A percentile compares a stretch with the other conserved stretches of the same genome.
Evolutionary conservation across 768 basidiomycete species (phyloP).

Genomic region (Boletus eberwhitei): DNA sequence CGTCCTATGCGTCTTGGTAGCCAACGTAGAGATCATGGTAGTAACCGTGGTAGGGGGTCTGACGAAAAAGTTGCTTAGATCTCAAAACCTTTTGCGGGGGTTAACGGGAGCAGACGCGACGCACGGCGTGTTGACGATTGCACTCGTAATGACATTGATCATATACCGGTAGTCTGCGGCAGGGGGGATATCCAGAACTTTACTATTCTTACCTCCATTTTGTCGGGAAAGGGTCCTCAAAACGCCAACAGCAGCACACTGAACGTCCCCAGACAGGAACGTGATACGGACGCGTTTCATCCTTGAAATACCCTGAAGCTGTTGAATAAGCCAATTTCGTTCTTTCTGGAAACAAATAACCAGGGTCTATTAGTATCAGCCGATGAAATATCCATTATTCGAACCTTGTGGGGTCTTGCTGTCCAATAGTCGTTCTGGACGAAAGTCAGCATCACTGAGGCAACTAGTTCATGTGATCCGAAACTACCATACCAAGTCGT

Average conservation of each 20-base stretch:
- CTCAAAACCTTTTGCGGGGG: background rate
- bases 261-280: conserved; percentile 91
- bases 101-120: conserved; percentile 25
- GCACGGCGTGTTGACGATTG: conserved; percentile 95
- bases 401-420: conserved; percentile 70
- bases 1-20: conserved; percentile 80
- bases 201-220: conserved; percentile 42
- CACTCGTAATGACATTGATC: conserved; percentile 85
- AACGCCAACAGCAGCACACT: conserved; percentile 81
- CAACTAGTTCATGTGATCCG: conserved; percentile 24
- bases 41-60: conserved; percentile 71
- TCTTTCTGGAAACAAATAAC: conserved; percentile 57
- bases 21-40: conserved; percentile 74
- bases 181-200: conserved; percentile 39
- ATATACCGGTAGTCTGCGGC: conserved; percentile 78
- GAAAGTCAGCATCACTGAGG: conserved; percentile 47
- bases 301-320: conserved; percentile 70
- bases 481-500: conserved; percentile 66
- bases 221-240: conserved; percentile 58
- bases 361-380: background rate
- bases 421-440: conserved; percentile 90
- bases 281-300: conserved; percentile 67
- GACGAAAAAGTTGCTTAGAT: background rate
- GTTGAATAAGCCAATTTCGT: conserved; percentile 82
- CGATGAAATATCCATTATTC: background rate